A percentile compares a stretch with the other conserved stretches of the same genome.
These are phyloP conservation scores for Lindgomyces ingoldianus DNA, from an alignment of 495 filamentous ascomycete genomes.

Conservation along the genomic window DNA sequence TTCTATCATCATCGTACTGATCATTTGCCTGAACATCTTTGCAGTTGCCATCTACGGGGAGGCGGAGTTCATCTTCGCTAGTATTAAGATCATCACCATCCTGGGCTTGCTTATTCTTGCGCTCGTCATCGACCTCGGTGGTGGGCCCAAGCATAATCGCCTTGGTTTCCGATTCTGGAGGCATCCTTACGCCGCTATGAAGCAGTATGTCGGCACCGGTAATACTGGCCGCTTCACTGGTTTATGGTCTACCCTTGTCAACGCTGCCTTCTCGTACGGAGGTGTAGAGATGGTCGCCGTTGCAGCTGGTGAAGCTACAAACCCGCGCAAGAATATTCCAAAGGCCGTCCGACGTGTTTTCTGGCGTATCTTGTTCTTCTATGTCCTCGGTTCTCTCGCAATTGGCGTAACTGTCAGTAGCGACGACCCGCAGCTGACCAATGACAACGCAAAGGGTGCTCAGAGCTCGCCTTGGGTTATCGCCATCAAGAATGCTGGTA, in stretches of 20 bases:
- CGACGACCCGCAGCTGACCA: constrained; percentile 57
- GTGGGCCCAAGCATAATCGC: constrained; percentile 60
- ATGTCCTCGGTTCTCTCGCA: constrained; percentile 57
- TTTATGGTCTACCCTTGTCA: constrained; percentile 44
- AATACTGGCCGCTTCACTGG: constrained; percentile 43
- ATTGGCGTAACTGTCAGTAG: constrained; percentile 59
- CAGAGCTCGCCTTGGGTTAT: constrained; percentile 68
- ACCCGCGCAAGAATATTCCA: constrained; percentile 75
- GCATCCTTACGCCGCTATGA: constrained; percentile 59
- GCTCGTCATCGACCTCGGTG: constrained; percentile 68
- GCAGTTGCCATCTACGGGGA: constrained; percentile 70
- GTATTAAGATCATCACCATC: constrained; percentile 74
- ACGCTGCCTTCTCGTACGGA: constrained; percentile 51
- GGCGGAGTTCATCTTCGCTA: constrained; percentile 72
- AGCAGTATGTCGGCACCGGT: constrained; percentile 34
- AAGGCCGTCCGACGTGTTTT: constrained; percentile 78
- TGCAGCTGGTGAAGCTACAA: constrained; percentile 76
- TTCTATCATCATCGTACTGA: constrained; percentile 70
- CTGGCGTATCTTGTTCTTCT: constrained; percentile 86
- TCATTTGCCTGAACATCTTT: constrained; percentile 66
- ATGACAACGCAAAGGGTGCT: constrained; percentile 53
- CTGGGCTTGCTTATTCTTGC: constrained; percentile 54
- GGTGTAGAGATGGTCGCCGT: constrained; percentile 72
- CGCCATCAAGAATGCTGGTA: constrained; percentile 61
- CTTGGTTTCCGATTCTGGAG: constrained; percentile 75